Base-by-base conservation (phyloP, 306 rosid genomes). In the Medicago arabica region DNA sequence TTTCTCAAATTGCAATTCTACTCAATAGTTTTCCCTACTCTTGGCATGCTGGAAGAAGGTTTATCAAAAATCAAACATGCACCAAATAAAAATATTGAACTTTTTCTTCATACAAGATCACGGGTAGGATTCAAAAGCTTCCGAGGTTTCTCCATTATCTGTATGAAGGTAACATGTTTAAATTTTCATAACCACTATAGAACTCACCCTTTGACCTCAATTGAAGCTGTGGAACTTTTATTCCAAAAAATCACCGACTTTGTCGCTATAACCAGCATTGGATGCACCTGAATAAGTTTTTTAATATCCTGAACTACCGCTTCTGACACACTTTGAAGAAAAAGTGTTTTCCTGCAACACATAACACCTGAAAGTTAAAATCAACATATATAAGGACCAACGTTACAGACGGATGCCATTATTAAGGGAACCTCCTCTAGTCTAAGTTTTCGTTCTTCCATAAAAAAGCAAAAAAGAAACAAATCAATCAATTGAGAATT, bases 181-280 rank as follows among this genome's bases (percentile, higher is more conserved):
- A 72, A 54, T 51, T 75, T 58, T 73, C 65, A 66, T 11, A 61
- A 77, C 2, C 66, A 80, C 28, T 25, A 14, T 31, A 63, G 59
- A 58, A 81, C 96, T 88, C 83, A 91, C 98, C 87, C 78, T 63
- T 84, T 91, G 62, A 72, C 71, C 72, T 75, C 86, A 76, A 73
- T 72, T 74, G 83, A 67, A 31, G 86, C 71, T 14, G 69, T 50
- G 8, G 89, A 75, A 78, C 79, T 65, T 77, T 68, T 86, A 71
- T 83, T 84, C 80, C 90, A 88, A 51, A 88, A 83, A 46, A 86
- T 72, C 80, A 85, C 86, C 21, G 96, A 82, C 84, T 91, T 94
- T 64, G 98, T 87, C 47, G 93, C 90, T 70, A 94, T 79, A 62
- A 87, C 82, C 76, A 91, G 82, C 92, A 92, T 87, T 77, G 94